Percentiles rank a stretch among this genome's conserved stretches.
Evolutionary conservation across 2,329 filamentous ascomycete genomes (phyloP).

Genomic region (Coleophoma crateriformis): DNA sequence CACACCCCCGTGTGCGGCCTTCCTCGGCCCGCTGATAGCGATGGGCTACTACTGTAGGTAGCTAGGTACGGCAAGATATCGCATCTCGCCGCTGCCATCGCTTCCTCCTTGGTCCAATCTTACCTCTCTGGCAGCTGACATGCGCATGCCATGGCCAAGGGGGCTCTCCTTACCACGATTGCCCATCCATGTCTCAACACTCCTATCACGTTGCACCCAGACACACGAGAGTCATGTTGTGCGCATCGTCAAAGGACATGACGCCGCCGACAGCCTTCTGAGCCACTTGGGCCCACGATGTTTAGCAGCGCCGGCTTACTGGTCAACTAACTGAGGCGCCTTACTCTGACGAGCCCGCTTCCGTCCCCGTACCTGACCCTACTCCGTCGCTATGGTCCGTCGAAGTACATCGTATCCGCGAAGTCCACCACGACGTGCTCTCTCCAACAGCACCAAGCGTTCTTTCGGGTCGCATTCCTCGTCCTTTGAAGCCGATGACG

Average conservation of each 20-base stretch:
- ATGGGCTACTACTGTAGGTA: too few species aligned
- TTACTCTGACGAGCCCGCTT: too few species aligned
- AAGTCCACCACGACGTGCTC: constrained; percentile 16
- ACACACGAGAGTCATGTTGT: too few species aligned
- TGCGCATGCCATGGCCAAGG: constrained; percentile 4
- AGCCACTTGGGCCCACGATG: constrained; percentile 13
- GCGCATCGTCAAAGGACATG: constrained; percentile 3
- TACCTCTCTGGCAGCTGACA: background rate
- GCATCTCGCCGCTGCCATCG: too few species aligned
- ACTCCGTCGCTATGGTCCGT: constrained; percentile 15
- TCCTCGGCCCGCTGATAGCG: too few species aligned
- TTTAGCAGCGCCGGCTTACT: constrained; percentile 13
- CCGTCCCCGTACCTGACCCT: background rate
- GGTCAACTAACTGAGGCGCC: constrained; percentile 1
- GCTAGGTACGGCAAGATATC: too few species aligned
- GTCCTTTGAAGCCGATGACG: constrained; percentile 67
- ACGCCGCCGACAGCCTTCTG: background rate
- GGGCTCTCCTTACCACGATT: background rate
- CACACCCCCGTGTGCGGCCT: too few species aligned
- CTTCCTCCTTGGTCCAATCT: background rate
- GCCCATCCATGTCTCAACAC: too few species aligned
- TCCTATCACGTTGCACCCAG: too few species aligned
- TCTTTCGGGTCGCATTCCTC: constrained; percentile 52
- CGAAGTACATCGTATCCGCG: constrained; percentile 13
- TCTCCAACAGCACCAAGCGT: constrained; percentile 36